Conservation (phyloP, 345 rosid genomes). For the Hypericum perforatum region DNA sequence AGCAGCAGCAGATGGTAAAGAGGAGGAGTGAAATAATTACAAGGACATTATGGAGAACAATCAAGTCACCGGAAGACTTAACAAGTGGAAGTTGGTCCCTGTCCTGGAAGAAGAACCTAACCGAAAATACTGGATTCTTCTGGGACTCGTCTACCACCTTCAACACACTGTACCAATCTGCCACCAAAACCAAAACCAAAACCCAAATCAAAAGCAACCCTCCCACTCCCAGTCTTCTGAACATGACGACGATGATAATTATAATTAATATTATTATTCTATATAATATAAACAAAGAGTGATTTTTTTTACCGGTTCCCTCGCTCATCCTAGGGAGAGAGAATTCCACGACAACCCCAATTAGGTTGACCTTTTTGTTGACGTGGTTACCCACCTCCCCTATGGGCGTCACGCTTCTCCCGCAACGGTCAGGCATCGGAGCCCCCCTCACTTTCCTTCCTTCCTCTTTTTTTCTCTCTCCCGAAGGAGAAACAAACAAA, state of each 20-base stretch:
- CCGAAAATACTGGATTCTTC: slow-evolving; percentile 1
- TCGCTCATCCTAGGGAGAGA: slow-evolving; percentile 12
- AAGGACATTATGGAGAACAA: slow-evolving; percentile 3
- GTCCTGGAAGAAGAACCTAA: slow-evolving; percentile 8
- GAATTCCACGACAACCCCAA: slow-evolving; percentile 13
- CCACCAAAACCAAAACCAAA: background rate
- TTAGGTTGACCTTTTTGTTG: slow-evolving; percentile 3
- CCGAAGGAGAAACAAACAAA: background rate
- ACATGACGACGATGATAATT: too few species aligned
- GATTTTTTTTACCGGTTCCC: slow-evolving; percentile 18
- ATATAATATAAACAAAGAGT: background rate
- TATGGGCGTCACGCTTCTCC: background rate
- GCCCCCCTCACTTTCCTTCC: background rate
- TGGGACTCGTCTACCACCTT: slow-evolving; percentile 14
- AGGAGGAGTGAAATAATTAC: background rate
- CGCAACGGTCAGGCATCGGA: background rate
- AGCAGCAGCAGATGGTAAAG: background rate
- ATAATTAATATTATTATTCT: too few species aligned
- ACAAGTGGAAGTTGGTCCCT: slow-evolving; percentile 9
- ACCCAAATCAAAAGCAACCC: background rate
- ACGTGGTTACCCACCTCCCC: slow-evolving; percentile 2
- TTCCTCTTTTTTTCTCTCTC: background rate
- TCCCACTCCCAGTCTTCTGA: too few species aligned
- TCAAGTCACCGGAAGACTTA: slow-evolving; percentile 6
- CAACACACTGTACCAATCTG: slow-evolving; percentile 8